Base-by-base conservation (phyloP, 2,329 filamentous ascomycete species). In the Phyllosticta capitalensis region DNA sequence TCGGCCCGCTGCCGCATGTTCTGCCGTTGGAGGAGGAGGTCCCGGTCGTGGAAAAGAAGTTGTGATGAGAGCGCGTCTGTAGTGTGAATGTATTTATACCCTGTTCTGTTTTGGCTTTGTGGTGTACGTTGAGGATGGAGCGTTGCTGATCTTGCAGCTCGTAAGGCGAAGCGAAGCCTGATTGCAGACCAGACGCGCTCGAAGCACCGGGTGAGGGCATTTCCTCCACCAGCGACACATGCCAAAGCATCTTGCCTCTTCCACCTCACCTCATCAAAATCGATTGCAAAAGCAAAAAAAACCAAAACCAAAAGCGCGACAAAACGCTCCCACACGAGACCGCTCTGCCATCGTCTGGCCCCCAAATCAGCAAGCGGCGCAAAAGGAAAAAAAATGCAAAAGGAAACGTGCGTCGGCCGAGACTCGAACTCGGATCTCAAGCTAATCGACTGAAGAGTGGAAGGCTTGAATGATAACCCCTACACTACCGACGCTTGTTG, bases 1-100 rank as follows among this genome's bases (percentile, higher is more conserved):
- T 95, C 17, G 92, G 92, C 0, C 92, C 94, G 5, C 66, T 90
- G 68, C 92, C 92, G 48, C 82, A 95, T 75, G 87, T 99, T 63
- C 67, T 96, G 74, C 83, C 82, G 4, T 76, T 88, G 66, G 87
- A 87, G 50, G 83, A 94, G 67, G 92, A 96, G 76, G 90, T 96
- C 5, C 64, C 78, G 7, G 85, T 83, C 50, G 85, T 73, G 12
- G 71, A 68, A 65, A 26, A 22, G 65, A 26, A 22, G 54, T 28
- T 9, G 52, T n/a, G 22, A 30, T 26, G 24, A 26, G 24, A n/a
- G 24, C 7, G 24, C 4, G 3, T 26, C 7, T 26, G 24, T 45
- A 20, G 51, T 20, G 17, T 33, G 48, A 56, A 33, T 52, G 9
- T 21, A 21, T 52, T 10, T 17, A 21, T 22, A 51, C 20, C 6